Percentiles rank a stretch among this genome's conserved stretches.
phyloP scores from a whole-genome alignment of 352 stramenopile species.

The Aphanomyces cochlioides region DNA sequence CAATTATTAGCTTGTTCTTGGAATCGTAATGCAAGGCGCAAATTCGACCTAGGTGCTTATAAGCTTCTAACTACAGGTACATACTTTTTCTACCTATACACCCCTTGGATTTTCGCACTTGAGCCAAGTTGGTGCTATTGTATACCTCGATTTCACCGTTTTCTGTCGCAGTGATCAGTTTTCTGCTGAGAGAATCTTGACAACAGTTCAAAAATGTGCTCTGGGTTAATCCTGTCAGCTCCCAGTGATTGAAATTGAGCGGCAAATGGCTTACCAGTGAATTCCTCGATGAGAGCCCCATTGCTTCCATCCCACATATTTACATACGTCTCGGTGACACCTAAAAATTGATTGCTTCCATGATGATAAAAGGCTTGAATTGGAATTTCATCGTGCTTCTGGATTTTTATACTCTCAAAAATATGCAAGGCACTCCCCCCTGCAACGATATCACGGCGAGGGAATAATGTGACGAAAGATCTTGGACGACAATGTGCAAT shows the following conservation, averaged over 20 bases:
- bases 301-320: conserved; percentile 70
- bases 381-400: conserved; percentile 69
- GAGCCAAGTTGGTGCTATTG: conserved; percentile 72
- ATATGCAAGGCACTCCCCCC: conserved; percentile 51
- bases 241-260: background rate
- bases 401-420: conserved; percentile 52
- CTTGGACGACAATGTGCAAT: conserved; percentile 52
- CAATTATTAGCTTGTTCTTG: conserved; percentile 66
- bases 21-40: conserved; percentile 68
- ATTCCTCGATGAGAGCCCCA: conserved; percentile 53
- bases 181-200: conserved; percentile 56
- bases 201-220: conserved; percentile 49
- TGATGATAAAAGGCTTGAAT: conserved; percentile 70
- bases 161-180: conserved; percentile 58
- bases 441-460: conserved; percentile 60
- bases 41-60: conserved; percentile 40
- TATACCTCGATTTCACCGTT: conserved; percentile 57
- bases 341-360: conserved; percentile 60
- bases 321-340: conserved; percentile 53
- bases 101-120: conserved; percentile 54
- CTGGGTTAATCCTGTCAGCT: conserved; percentile 13
- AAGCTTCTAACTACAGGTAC: background rate
- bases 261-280: conserved; percentile 34
- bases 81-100: conserved; percentile 5
- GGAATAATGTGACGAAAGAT: conserved; percentile 54